Conservation (phyloP, 805 yeast genomes). For the Candida hungchunana region DNA sequence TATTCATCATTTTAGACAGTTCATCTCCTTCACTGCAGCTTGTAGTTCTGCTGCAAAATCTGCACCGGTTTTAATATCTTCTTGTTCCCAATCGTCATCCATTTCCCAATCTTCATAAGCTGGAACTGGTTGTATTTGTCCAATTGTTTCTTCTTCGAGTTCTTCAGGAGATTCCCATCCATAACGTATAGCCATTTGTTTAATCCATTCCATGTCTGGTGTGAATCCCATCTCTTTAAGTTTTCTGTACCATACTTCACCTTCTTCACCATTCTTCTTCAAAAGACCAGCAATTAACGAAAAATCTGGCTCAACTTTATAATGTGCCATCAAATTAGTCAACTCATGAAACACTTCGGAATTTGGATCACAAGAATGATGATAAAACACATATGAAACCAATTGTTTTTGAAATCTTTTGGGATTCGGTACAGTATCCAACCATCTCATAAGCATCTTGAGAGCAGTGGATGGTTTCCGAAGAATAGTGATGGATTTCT, state of each 20-base stretch:
- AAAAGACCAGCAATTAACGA: slow-evolving; percentile 13
- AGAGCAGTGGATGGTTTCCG: slow-evolving; percentile 16
- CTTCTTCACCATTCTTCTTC: slow-evolving; percentile 9
- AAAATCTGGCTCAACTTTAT: slow-evolving; percentile 13
- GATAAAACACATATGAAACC: slow-evolving; percentile 11
- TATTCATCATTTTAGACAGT: too few relatives aligned
- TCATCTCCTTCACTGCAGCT: too few relatives aligned
- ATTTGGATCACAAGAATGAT: slow-evolving; percentile 11
- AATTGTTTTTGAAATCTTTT: slow-evolving; percentile 6
- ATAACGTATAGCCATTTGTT: slow-evolving; percentile 5
- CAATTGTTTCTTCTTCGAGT: neutral
- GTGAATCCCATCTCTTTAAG: slow-evolving; percentile 10
- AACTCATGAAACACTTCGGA: slow-evolving; percentile 6
- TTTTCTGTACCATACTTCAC: slow-evolving; percentile 11
- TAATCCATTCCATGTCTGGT: slow-evolving; percentile 2
- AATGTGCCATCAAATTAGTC: slow-evolving; percentile 11
- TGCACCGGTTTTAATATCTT: too few relatives aligned
- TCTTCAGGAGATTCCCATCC: neutral
- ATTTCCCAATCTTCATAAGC: slow-evolving; percentile 1
- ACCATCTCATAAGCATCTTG: slow-evolving; percentile 12
- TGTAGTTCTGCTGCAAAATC: too few relatives aligned
- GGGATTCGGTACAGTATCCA: slow-evolving; percentile 4
- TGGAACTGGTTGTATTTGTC: neutral
- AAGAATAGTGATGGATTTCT: slow-evolving; percentile 5
- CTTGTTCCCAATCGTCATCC: too few relatives aligned